Evolutionary conservation across 148 eudicot species (phyloP), one percentile per base, ranked within the genome.

Genomic region (Rhododendron vialii): DNA sequence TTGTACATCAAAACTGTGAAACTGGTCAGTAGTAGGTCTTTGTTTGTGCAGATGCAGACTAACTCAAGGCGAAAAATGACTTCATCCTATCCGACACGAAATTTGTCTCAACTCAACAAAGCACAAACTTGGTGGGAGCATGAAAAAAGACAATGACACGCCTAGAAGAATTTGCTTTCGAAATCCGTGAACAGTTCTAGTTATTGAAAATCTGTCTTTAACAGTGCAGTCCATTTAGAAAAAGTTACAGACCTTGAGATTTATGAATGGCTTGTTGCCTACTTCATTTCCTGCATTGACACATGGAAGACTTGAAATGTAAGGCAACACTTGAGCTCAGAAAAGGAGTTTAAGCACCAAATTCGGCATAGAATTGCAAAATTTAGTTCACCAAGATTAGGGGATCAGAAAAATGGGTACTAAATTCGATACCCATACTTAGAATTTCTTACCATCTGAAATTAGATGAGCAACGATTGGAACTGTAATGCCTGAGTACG

Each of bases 261-360:
- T 89, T 47, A 92, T 76, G 24, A 35, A 67, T 22, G 93, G 96
- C 71, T 88, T 77, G 53, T 43, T 33, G 26, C 88, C 92, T 20
- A 83, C 83, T 71, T 91, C 95, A 80, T 90, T 94, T 75, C 90
- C 96, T 94, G 87, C 87, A 88, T 45, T 43, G 28, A 6, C 26
- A 33, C 28, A 47, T 9, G 36, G 1, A 71, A 71, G 20, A 12
- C 20, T 30, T 30, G 20, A 71, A 13, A 71, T 33, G 35, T 13
- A 9, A 30, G 76, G 76, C 7, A 33, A 71, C 36, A 33, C 13
- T 65, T 65, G 4, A 65, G 9, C 33, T n/a, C 30, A 22, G 28
- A 2, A 1, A 7, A 63, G 22, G 69, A 63, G 69, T 63, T 18
- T 2, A 24, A 63, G 28, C 69, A 5, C 28, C 69, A 69, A 26